These are phyloP conservation scores for Salix udensis DNA, from an alignment of 345 rosid genomes.

Conservation along the genomic window DNA sequence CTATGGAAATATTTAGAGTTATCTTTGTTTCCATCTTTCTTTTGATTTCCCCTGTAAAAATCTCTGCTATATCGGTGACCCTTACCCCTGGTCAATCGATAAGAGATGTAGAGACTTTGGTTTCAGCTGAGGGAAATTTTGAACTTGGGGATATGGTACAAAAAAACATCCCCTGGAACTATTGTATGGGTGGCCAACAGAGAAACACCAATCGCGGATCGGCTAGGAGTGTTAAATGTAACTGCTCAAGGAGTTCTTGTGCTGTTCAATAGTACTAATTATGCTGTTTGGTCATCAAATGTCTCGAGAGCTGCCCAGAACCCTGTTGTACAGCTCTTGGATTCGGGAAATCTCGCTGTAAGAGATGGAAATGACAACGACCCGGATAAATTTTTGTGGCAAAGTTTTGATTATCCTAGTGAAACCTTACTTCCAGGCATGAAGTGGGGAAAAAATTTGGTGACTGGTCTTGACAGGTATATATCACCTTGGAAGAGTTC, in stretches of 20 bases:
- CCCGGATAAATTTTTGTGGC: slow-evolving; percentile 4
- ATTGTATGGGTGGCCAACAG: slow-evolving; percentile 3
- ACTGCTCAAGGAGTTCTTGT: slow-evolving; percentile 1
- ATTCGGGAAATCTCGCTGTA: neutral
- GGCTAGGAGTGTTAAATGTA: slow-evolving; percentile 1
- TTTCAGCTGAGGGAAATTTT: slow-evolving; percentile 1
- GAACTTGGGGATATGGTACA: slow-evolving; percentile 2
- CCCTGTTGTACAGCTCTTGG: slow-evolving; percentile 7
- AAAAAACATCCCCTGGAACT: neutral
- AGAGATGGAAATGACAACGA: neutral
- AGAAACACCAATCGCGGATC: neutral
- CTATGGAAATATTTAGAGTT: neutral
- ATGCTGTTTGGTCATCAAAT: slow-evolving; percentile 6
- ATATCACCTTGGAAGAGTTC: slow-evolving; percentile 6
- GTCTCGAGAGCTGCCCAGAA: neutral
- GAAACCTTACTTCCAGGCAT: slow-evolving; percentile 10
- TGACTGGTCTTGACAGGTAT: slow-evolving; percentile 9
- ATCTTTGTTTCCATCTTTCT: neutral
- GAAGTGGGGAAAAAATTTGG: slow-evolving; percentile 3
- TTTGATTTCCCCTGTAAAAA: neutral
- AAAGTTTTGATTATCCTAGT: slow-evolving; percentile 8
- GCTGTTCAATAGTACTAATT: neutral
- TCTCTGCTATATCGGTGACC: neutral
- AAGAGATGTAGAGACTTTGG: neutral
- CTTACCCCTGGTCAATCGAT: slow-evolving; percentile 2